Percentiles rank a stretch among this genome's conserved stretches.
phyloP scores from a whole-genome alignment of 306 rosid genomes.

The Aeschynomene evenia region DNA sequence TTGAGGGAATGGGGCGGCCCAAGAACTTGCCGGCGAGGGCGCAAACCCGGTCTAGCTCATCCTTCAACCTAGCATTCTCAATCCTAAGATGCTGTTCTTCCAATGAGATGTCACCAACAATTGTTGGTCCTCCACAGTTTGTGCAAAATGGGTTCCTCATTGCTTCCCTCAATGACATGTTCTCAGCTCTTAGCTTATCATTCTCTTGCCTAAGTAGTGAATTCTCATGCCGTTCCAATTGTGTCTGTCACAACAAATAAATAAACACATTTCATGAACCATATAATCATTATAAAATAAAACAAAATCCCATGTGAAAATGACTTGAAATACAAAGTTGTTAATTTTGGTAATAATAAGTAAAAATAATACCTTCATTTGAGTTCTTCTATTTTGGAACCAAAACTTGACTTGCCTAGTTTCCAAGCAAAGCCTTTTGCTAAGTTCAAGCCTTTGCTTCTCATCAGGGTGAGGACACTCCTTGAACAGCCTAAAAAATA shows the following conservation, averaged over 20 bases:
- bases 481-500: constrained; percentile 60
- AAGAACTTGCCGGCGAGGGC: constrained; percentile 78
- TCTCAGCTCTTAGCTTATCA: constrained; percentile 86
- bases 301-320: background rate
- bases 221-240: constrained; percentile 92
- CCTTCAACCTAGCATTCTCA: constrained; percentile 81
- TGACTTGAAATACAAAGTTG: background rate
- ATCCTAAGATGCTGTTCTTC: constrained; percentile 89
- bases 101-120: constrained; percentile 74
- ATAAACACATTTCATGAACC: background rate
- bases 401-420: constrained; percentile 87
- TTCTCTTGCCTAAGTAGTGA: constrained; percentile 80
- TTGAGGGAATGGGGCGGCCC: constrained; percentile 71
- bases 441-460: constrained; percentile 81
- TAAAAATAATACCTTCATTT: constrained; percentile 96
- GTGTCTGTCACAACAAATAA: constrained; percentile 56
- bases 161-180: constrained; percentile 88
- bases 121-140: constrained; percentile 84
- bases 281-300: background rate
- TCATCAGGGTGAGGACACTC: constrained; percentile 96
- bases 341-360: too few relatives aligned
- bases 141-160: constrained; percentile 88
- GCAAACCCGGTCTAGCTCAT: constrained; percentile 82
- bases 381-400: constrained; percentile 94
- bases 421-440: constrained; percentile 73